Evolutionary conservation across 805 yeast genomes (phyloP).

Genomic region (Isabelozyma heimii): DNA sequence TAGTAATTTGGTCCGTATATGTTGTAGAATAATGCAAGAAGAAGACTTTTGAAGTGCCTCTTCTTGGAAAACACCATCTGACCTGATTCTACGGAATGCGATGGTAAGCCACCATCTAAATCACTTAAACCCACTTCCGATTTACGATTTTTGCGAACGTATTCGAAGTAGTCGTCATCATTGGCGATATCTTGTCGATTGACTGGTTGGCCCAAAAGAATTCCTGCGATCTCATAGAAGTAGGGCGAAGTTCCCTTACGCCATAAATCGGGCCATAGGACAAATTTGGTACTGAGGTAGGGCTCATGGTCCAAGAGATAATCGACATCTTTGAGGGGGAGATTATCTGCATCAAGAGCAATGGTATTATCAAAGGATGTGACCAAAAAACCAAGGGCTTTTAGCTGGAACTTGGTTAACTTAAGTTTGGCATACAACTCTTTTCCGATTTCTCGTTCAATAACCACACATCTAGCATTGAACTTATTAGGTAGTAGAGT

Average conservation of each 20-base stretch:
- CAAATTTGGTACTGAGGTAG: conserved; percentile 16
- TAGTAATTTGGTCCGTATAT: conserved; percentile 19
- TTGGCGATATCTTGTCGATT: conserved; percentile 22
- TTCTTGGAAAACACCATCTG: conserved; percentile 28
- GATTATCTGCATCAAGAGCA: conserved; percentile 23
- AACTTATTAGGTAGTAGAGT: conserved; percentile 30
- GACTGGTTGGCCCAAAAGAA: conserved; percentile 16
- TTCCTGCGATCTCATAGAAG: conserved; percentile 21
- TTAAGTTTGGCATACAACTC: conserved; percentile 11
- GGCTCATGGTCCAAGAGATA: conserved; percentile 12
- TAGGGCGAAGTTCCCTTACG: conserved; percentile 19
- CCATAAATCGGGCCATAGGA: conserved; percentile 28
- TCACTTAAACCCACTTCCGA: conserved; percentile 18
- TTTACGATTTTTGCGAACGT: conserved; percentile 8
- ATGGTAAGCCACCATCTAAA: conserved; percentile 18
- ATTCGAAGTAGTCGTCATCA: conserved; percentile 11
- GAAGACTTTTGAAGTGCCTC: conserved; percentile 19
- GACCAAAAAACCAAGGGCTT: conserved; percentile 20
- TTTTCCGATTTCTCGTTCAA: conserved; percentile 17
- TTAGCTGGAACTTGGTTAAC: conserved; percentile 18
- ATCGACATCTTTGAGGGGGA: conserved; percentile 23
- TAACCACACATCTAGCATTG: conserved; percentile 21
- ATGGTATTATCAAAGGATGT: conserved; percentile 22
- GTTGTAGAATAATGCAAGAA: conserved; percentile 25
- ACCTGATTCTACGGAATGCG: conserved; percentile 21